These are phyloP conservation scores for Gardenia jasminoides DNA, from an alignment of 257 asterid species.

Conservation along the genomic window DNA sequence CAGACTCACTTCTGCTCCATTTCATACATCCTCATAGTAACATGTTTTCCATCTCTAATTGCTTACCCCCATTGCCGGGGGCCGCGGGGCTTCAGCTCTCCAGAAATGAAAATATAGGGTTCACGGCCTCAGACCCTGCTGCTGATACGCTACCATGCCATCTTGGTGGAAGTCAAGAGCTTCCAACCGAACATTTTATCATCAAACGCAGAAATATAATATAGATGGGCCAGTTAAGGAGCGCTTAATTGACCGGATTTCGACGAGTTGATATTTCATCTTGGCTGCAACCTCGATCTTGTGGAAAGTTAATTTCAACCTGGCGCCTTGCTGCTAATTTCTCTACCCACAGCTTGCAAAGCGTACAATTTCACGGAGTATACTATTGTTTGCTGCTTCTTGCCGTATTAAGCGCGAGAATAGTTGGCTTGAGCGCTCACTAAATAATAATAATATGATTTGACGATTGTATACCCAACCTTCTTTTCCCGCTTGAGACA, in stretches of 20 bases:
- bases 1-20: neutral
- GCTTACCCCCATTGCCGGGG: constrained; percentile 8
- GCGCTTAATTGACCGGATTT: too few relatives aligned
- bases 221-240: neutral
- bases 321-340: neutral
- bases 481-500: too few relatives aligned
- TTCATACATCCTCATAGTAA: neutral
- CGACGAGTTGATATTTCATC: neutral
- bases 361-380: neutral
- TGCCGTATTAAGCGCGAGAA: too few relatives aligned
- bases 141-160: neutral
- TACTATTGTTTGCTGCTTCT: neutral
- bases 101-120: neutral
- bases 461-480: too few relatives aligned
- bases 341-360: neutral
- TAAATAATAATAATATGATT: too few relatives aligned
- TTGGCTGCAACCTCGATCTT: neutral
- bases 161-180: neutral
- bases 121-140: neutral
- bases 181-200: neutral
- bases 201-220: neutral
- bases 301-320: too few relatives aligned
- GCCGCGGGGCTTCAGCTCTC: neutral
- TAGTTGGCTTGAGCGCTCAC: too few relatives aligned
- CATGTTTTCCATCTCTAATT: neutral